These are phyloP conservation scores for Stylonectria norvegica DNA, from an alignment of 2,329 filamentous ascomycete genomes.

Conservation along the genomic window DNA sequence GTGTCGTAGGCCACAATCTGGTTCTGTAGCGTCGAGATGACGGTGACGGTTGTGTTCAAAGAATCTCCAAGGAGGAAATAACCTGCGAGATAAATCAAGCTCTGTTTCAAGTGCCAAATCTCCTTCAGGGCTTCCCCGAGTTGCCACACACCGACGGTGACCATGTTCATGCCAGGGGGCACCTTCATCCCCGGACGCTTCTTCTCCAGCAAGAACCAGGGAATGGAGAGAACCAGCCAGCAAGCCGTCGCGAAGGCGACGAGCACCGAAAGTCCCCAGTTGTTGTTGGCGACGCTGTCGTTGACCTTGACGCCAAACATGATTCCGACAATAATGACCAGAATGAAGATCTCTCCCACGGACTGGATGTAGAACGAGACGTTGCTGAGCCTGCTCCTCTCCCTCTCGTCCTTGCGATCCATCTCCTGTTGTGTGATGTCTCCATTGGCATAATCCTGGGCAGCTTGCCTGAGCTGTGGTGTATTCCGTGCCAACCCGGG, in stretches of 20 bases:
- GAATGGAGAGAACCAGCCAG: conserved; percentile 61
- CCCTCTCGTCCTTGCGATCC: conserved; percentile 58
- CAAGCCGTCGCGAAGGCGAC: conserved; percentile 63
- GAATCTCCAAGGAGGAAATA: conserved; percentile 70
- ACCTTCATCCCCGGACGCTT: conserved; percentile 53
- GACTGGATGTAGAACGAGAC: conserved; percentile 63
- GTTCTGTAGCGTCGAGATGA: conserved; percentile 64
- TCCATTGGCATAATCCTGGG: conserved; percentile 34
- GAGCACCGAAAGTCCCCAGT: conserved; percentile 62
- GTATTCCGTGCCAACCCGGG: conserved; percentile 38
- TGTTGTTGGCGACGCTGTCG: conserved; percentile 57
- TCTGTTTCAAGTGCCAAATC: conserved; percentile 64
- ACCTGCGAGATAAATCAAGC: conserved; percentile 60
- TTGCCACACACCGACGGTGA: conserved; percentile 61
- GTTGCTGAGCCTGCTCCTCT: conserved; percentile 62
- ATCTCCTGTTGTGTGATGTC: conserved; percentile 57
- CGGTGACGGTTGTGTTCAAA: conserved; percentile 67
- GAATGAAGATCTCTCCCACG: conserved; percentile 57
- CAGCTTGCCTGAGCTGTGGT: conserved; percentile 31
- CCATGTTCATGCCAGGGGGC: conserved; percentile 40
- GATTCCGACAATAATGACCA: conserved; percentile 63
- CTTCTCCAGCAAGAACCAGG: conserved; percentile 67
- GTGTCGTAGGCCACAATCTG: conserved; percentile 63
- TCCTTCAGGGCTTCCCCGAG: conserved; percentile 54
- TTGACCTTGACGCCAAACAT: conserved; percentile 60